Conservation (phyloP, 768 basidiomycete species). For the Tylopilus sp. region DNA sequence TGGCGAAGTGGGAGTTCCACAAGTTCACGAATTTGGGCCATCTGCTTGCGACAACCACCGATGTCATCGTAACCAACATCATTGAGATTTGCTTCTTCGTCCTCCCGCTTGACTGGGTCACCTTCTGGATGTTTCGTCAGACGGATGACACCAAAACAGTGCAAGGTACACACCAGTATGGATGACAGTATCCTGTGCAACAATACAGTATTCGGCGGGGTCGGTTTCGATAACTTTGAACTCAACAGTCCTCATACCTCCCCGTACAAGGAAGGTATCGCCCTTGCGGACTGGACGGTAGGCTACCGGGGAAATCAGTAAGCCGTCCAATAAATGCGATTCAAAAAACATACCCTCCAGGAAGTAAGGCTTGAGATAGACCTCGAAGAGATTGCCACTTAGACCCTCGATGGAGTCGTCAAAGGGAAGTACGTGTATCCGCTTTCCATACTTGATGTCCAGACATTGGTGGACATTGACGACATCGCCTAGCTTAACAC, state of each 20-base stretch:
- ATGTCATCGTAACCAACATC: conserved; percentile 99
- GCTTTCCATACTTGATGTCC: conserved; percentile 99
- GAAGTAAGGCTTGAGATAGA: conserved; percentile 99
- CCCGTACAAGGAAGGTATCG: conserved; percentile 98
- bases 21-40: conserved; percentile 99
- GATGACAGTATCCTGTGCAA: conserved; percentile 98
- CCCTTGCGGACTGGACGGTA: conserved; percentile 96
- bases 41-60: conserved; percentile 98
- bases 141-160: background rate
- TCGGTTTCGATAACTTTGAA: conserved; percentile 99
- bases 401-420: conserved; percentile 98
- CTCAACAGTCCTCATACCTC: conserved; percentile 97
- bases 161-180: conserved; percentile 58
- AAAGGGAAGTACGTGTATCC: conserved; percentile 94
- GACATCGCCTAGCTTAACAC: conserved; percentile 95
- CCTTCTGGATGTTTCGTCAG: conserved; percentile 60
- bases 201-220: conserved; percentile 97
- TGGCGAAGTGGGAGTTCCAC: conserved; percentile 97
- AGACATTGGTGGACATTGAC: conserved; percentile 94
- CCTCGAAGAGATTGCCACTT: conserved; percentile 97
- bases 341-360: conserved; percentile 64
- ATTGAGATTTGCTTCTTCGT: conserved; percentile 93
- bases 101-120: conserved; percentile 97
- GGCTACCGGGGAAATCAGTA: conserved; percentile 39
- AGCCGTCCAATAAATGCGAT: background rate